Base-by-base conservation (phyloP, 352 stramenopile species). In the Phytophthora tubulina region DNA sequence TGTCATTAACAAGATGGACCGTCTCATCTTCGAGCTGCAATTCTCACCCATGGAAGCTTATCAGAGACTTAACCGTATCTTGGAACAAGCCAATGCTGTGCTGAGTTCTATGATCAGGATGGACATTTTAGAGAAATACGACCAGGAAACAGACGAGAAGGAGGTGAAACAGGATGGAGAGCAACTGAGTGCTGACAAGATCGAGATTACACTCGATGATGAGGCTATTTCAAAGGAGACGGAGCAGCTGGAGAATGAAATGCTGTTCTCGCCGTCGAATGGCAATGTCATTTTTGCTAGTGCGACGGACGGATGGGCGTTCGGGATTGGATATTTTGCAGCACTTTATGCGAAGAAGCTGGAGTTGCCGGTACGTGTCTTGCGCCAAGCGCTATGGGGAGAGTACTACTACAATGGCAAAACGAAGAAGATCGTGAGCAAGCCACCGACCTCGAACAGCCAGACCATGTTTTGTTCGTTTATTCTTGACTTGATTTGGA, bases 1-100 rank as follows among this genome's bases (percentile, higher is more conserved):
- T 30, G 92, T 99, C 15, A 91, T 99, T 65, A 99, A 99, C 78
- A 99, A 99, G 78, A 91, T 99, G 62, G 97, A 99, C 79, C 88
- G 97, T 10, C 79, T 99, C 32, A 97, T 97, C 74, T 92, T 93
- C 14, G 94, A 99, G 76, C 78, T 99, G 31, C 92, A 97, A 59
- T 90, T 98, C 46, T 95, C 90, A 39, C 81, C 92, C 2, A 83
- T 82, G 21, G 96, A 99, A 67, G 94, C 95, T 6, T 99, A 98
- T 84, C 82, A 98, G 54, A 84, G 96, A 58, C 88, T 99, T 27
- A 89, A 95, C 69, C 90, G 89, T 14, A 95, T 99, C 48, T 72
- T 99, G 49, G 96, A 99, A 73, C 94, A 95, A 51, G 88, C 87
- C 11, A 96, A 96, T 69, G 91, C 88, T 6, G 80, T 93, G 33